Base-by-base conservation (phyloP, 768 basidiomycete genomes). In the Psilocybe azurescens region DNA sequence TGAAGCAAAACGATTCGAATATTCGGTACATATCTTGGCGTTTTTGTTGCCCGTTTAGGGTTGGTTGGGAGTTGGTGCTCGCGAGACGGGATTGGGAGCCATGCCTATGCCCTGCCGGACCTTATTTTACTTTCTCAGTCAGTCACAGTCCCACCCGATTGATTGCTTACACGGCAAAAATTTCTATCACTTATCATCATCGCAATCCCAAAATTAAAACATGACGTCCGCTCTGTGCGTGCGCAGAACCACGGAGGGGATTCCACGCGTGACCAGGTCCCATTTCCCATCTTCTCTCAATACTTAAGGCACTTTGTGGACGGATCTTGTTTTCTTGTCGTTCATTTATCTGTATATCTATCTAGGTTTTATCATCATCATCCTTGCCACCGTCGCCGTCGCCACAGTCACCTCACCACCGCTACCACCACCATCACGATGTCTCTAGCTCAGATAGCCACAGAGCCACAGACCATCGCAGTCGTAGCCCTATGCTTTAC, bases 381-480 rank as follows among this genome's bases (percentile, higher is more conserved):
- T 10, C 33, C 18, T 11, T 13, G 20, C 18, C 32, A 5, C 44
- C 29, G 9, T 47, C 29, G 20, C 32, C 41, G 16, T 18, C 8
- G 7, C 53, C 53, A 24, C n/a, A 29, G 18, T 33, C 49, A 24
- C 50, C 13, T 47, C 29, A 20, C 58, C 39, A 49, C 46, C 39
- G n/a, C 14, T 18, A 47, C 49, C 50, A 16, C 59, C 1, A 28
- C 55, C 6, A 11, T 46, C 49, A 39, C 38, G 13, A 32, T 56
- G 5, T 47, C 53, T 28, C 8, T 68, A 11, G 39, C 56, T n/a
- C 60, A 70, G 20, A 54, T 69, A 32, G 54, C 65, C 41, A 53
- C 66, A 0, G 69, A 76, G 41, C 73, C 75, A 0, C 72, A 75
- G 54, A 65, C 67, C 32, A 70, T 79, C 14, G 75, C 75, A 3